Conservation (phyloP, 345 rosid genomes). For the Iberis pinnata region DNA sequence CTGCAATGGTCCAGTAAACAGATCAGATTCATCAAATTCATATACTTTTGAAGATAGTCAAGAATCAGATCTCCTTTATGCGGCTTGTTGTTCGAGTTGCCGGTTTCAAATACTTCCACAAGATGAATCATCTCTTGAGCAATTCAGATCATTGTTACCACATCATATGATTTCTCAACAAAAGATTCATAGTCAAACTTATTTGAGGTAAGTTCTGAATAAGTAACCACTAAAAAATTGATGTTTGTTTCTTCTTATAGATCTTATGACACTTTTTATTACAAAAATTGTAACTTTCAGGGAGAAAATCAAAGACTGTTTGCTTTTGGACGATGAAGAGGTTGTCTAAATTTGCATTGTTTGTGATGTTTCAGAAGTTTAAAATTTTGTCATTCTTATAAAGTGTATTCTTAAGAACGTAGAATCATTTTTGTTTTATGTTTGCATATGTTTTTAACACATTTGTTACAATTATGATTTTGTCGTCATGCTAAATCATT, state of each 20-base stretch:
- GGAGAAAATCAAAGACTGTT: constrained; percentile 72
- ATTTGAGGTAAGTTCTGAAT: constrained; percentile 50
- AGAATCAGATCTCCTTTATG: constrained; percentile 32
- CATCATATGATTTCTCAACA: constrained; percentile 43
- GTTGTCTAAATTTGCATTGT: constrained; percentile 32
- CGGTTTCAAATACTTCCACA: constrained; percentile 78
- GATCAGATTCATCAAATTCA: constrained; percentile 35
- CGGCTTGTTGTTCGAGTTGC: constrained; percentile 78
- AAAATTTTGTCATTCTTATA: too few relatives aligned
- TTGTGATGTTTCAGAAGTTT: constrained; percentile 4
- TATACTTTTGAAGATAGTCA: constrained; percentile 16
- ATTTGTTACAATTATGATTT: too few relatives aligned
- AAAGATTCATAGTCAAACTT: constrained; percentile 25
- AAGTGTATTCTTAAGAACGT: neutral
- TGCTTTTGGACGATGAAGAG: constrained; percentile 60
- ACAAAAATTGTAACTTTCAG: constrained; percentile 38
- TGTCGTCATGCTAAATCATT: too few relatives aligned
- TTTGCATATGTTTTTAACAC: too few relatives aligned
- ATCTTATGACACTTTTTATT: neutral
- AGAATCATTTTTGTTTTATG: neutral
- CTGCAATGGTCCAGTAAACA: constrained; percentile 58
- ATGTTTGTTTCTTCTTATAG: neutral
- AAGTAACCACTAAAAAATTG: neutral
- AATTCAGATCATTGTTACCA: constrained; percentile 50
- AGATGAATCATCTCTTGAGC: constrained; percentile 47